Base-by-base conservation (phyloP, 345 rosid genomes). In the Geranium rotundifolium region DNA sequence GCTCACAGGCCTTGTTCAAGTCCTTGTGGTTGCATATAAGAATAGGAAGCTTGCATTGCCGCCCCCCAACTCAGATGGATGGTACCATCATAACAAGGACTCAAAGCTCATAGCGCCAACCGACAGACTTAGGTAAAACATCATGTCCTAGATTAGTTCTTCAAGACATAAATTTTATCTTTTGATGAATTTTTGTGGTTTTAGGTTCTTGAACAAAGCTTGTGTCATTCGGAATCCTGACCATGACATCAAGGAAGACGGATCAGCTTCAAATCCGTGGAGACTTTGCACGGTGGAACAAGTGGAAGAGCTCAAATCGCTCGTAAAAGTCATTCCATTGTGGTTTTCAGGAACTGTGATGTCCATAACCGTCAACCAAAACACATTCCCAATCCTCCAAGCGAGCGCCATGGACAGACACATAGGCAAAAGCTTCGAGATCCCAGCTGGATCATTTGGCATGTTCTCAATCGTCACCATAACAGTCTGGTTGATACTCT, bases 221-320 rank as follows among this genome's bases (percentile, higher is more conserved):
- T 85, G 96, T 72, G 60, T 83, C 41, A 66, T 83, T 30, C 73
- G 60, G 58, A 78, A 79, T 62, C 84, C 75, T 0, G 81, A 76
- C 14, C 73, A 78, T 62, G 83, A 85, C 60, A 63, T 91, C 41
- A 71, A 77, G 0, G 60, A 72, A 5, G 87, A 86, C 62, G 97
- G 95, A 59, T 70, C 71, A 23, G 27, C 27, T 23, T 23, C 27
- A 23, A 23, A 23, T 23, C 27, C 27, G 5, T 88, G 95, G 97
- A 74, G 76, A 50, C 85, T 91, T 67, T 84, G 90, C 79, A 86
- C 88, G 9, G 65, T 81, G 37, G 86, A 88, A 46, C 85, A 86
- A 79, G 96, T 88, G 10, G 97, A 91, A 59, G 97, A 86, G 72
- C 80, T 84, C 17, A 91, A 83, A 76, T 84, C 89, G 58, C 67